These are phyloP conservation scores for Ligustrum vulgare DNA, from an alignment of 257 asterid genomes.

Conservation along the genomic window DNA sequence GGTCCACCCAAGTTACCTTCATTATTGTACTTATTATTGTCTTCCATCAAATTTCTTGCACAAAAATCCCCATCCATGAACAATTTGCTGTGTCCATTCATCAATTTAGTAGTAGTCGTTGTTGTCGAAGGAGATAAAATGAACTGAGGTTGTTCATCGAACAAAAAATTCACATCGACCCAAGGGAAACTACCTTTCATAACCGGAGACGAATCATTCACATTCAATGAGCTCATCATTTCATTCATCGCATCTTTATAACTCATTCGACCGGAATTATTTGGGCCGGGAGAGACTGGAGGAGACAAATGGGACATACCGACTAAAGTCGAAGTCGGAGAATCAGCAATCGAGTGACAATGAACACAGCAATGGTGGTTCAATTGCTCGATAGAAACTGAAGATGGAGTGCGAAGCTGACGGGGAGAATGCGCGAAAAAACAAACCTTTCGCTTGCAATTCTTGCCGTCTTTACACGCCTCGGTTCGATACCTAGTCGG, in stretches of 20 bases:
- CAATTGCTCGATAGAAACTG: constrained; percentile 11
- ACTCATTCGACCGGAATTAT: constrained; percentile 24
- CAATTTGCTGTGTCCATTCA: constrained; percentile 25
- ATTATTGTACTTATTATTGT: constrained; percentile 35
- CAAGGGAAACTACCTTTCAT: constrained; percentile 29
- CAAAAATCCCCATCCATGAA: constrained; percentile 28
- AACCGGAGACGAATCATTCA: constrained; percentile 7
- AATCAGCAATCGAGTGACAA: constrained; percentile 55
- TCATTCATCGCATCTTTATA: constrained; percentile 57
- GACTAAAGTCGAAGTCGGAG: constrained; percentile 70
- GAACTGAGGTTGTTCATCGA: constrained; percentile 55
- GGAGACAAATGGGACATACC: constrained; percentile 54
- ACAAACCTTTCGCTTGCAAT: constrained; percentile 85
- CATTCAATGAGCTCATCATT: constrained; percentile 60
- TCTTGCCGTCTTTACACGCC: constrained; percentile 94
- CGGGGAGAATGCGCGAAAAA: constrained; percentile 83
- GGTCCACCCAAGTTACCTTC: constrained; percentile 57
- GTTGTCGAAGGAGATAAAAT: constrained; percentile 65
- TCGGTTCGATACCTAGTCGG: constrained; percentile 89
- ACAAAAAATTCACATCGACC: constrained; percentile 53
- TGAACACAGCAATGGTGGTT: constrained; percentile 51
- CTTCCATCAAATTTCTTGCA: constrained; percentile 44
- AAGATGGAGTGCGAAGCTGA: constrained; percentile 71
- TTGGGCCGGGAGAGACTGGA: constrained; percentile 52
- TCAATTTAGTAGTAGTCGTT: constrained; percentile 19